phyloP scores from a whole-genome alignment of 176 grass and related monocot genomes.

The Juncus effusus region DNA sequence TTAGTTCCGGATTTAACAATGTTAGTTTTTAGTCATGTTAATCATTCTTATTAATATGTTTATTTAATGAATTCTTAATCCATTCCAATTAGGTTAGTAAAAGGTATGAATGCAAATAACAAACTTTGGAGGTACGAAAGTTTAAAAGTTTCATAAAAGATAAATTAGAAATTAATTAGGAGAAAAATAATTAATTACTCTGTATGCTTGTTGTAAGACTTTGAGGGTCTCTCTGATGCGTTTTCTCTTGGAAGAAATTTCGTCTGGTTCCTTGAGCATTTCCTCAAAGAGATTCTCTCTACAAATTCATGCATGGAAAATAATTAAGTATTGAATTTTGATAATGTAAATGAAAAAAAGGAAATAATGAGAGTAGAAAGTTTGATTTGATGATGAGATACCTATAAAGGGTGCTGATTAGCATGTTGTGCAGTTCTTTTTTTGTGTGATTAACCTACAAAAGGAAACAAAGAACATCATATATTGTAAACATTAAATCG shows the following conservation, averaged over 20 bases:
- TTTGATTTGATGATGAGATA: conserved; percentile 19
- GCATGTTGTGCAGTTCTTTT: conserved; percentile 72
- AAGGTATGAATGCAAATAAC: too few species aligned
- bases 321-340: neutral
- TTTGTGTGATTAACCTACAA: conserved; percentile 85
- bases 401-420: conserved; percentile 75
- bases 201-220: conserved; percentile 83
- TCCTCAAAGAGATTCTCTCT: conserved; percentile 69
- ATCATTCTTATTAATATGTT: too few species aligned
- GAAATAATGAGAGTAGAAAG: neutral
- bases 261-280: conserved; percentile 78
- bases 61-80: too few species aligned
- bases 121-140: too few species aligned
- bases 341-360: neutral
- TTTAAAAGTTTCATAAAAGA: too few species aligned
- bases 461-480: conserved; percentile 7
- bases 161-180: neutral
- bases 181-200: conserved; percentile 28
- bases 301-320: conserved; percentile 9
- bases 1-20: too few species aligned
- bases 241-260: conserved; percentile 64
- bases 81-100: too few species aligned
- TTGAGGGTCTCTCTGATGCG: conserved; percentile 54
- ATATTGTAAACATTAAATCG: too few species aligned
- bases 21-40: too few species aligned